Percentiles rank a stretch among this genome's conserved stretches.
Conservation (phyloP, 352 stramenopile genomes). For the Saprolegnia parasitica region DNA sequence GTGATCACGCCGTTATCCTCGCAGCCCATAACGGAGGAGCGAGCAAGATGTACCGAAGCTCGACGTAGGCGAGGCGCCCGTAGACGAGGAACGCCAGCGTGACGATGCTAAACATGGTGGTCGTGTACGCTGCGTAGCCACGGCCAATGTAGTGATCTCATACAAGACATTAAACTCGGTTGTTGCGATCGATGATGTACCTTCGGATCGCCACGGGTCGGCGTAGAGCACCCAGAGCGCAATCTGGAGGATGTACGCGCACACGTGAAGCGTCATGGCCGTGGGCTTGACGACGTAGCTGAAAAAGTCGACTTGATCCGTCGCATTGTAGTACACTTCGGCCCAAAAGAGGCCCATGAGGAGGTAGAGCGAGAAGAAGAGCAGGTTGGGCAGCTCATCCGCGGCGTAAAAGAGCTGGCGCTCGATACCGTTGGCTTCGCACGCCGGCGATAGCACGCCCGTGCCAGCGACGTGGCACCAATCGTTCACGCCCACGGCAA, state of each 20-base stretch:
- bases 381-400: slow-evolving; percentile 75
- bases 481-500: slow-evolving; percentile 56
- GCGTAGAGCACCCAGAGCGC: slow-evolving; percentile 23
- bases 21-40: neutral
- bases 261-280: neutral
- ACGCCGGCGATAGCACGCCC: slow-evolving; percentile 56
- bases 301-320: slow-evolving; percentile 62
- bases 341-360: slow-evolving; percentile 85
- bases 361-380: slow-evolving; percentile 77
- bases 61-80: slow-evolving; percentile 70
- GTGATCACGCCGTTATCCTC: slow-evolving; percentile 4
- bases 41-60: slow-evolving; percentile 60
- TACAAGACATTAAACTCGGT: neutral
- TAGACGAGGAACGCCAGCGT: slow-evolving; percentile 72
- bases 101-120: slow-evolving; percentile 66
- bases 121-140: slow-evolving; percentile 24
- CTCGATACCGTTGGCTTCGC: slow-evolving; percentile 50
- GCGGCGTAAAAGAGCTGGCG: slow-evolving; percentile 83
- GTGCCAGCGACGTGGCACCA: slow-evolving; percentile 66
- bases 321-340: slow-evolving; percentile 86
- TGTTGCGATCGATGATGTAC: neutral
- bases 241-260: slow-evolving; percentile 2
- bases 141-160: slow-evolving; percentile 30
- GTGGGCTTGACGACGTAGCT: slow-evolving; percentile 63
- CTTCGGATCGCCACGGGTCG: slow-evolving; percentile 27